Evolutionary conservation across 179 eudicot genomes (phyloP), one percentile per base, ranked within the genome.

Genomic region (Beta macrorhiza): DNA sequence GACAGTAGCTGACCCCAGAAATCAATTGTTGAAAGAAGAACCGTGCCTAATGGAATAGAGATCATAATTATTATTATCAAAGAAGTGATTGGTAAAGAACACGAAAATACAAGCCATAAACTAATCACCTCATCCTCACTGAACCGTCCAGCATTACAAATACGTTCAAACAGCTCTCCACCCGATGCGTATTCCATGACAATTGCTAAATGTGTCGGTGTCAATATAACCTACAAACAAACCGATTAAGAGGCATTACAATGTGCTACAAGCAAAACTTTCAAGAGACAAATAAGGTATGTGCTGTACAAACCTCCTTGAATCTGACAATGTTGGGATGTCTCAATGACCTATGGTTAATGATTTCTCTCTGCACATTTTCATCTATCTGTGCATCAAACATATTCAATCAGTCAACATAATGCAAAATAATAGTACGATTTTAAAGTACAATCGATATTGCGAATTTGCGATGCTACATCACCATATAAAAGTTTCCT

Each of bases 181-280:
- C 98, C 98, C 25, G 98, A 90, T 51, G 98, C 98, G 78, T 90
- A 94, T 81, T 94, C 98, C 98, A 94, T 94, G 65, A 94, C 97
- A 70, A 94, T 94, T 72, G 98, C 98, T 88, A 94, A 84, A 90
- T 94, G 98, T 1, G 98, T 94, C 8, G 98, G 96, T 32, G 98
- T 94, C 79, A 94, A 83, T 49, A 93, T 90, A 67, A 94, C 98
- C 97, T 93, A 74, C 29, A 61, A 7, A 45, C 49, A 55, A 73
- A 65, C 3, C 61, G 55, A 82, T 61, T 37, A 61, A 32, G 37
- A 49, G 67, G 59, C 44, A 20, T 44, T 42, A 76, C 61, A 13
- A 49, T 78, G 19, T 17, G 76, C 22, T 69, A 16, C 67, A 65
- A 14, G 47, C 4, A 74, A 17, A 65, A 44, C 16, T 4, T 42